A percentile compares a stretch with the other conserved stretches of the same genome.
Conservation (phyloP, 257 asterid species). For the Nicotiana noctiflora region DNA sequence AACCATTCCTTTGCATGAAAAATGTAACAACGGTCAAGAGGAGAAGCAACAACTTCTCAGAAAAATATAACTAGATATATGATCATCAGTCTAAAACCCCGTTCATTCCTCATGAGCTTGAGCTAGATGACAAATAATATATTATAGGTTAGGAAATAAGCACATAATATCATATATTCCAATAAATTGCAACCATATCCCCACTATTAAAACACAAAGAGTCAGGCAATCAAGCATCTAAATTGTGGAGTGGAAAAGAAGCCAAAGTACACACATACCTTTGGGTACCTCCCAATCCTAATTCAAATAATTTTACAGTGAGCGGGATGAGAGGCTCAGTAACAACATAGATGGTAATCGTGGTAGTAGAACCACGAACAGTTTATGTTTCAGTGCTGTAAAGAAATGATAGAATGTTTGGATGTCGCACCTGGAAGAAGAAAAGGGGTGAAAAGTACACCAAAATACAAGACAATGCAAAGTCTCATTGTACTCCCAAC, state of each 20-base stretch:
- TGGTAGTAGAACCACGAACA: constrained; percentile 64
- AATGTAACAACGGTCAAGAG: not conserved
- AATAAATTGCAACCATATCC: not conserved
- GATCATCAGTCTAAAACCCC: not conserved
- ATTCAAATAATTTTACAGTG: constrained; percentile 81
- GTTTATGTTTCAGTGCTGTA: constrained; percentile 89
- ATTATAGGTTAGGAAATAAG: not conserved
- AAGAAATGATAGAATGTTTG: constrained; percentile 87
- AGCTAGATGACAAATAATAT: not conserved
- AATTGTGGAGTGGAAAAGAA: not conserved
- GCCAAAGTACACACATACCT: constrained; percentile 37
- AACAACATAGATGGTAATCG: constrained; percentile 80
- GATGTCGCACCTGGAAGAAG: constrained; percentile 84
- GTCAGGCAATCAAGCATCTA: not conserved
- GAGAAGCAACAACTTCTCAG: not conserved
- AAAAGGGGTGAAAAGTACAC: not conserved
- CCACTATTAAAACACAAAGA: not conserved
- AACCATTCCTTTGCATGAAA: not conserved
- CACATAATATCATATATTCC: not conserved
- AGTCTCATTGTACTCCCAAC: not conserved
- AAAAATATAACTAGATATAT: not conserved
- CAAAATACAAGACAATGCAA: not conserved
- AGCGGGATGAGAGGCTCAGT: constrained; percentile 96
- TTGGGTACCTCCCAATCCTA: constrained; percentile 77
- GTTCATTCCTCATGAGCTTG: not conserved